Conservation (phyloP, 1,139 yeast species). For the Candida anutae region DNA sequence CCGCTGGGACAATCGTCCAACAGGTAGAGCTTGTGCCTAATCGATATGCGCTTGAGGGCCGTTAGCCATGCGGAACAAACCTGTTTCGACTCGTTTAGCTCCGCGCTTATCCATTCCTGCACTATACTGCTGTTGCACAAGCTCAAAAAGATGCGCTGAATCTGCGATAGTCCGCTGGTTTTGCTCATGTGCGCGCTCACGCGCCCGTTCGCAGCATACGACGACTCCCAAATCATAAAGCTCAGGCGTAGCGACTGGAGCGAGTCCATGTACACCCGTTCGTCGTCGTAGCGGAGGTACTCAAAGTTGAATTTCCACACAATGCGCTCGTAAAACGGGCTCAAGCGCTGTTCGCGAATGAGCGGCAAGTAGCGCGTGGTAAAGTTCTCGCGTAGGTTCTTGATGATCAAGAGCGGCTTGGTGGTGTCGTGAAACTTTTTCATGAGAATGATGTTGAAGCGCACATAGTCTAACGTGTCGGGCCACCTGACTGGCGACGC, state of each 20-base stretch:
- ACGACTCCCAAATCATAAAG: conserved; percentile 37
- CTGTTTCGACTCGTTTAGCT: conserved; percentile 3
- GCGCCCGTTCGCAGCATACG: conserved; percentile 9
- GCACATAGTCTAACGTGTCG: conserved; percentile 9
- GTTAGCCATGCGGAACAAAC: conserved; percentile 6
- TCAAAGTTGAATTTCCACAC: conserved; percentile 38
- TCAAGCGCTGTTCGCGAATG: conserved; percentile 15
- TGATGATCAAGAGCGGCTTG: conserved; percentile 24
- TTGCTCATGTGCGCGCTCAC: conserved; percentile 13
- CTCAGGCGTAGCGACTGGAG: conserved; percentile 20
- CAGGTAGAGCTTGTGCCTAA: conserved; percentile 20
- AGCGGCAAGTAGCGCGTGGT: conserved; percentile 17
- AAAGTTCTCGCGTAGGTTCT: conserved; percentile 23
- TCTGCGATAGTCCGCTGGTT: conserved; percentile 11
- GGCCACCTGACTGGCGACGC: conserved; percentile 10
- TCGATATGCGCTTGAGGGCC: conserved; percentile 22
- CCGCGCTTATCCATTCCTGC: conserved; percentile 9
- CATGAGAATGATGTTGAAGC: conserved; percentile 24
- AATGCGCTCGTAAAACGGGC: conserved; percentile 35
- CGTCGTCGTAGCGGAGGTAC: conserved; percentile 20
- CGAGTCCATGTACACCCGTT: conserved; percentile 16
- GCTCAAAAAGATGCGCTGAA: conserved; percentile 20
- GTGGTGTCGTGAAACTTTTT: conserved; percentile 29
- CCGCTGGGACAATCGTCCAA: conserved; percentile 9
- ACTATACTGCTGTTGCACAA: conserved; percentile 13